Evolutionary conservation across 2,329 filamentous ascomycete species (phyloP).

Genomic region (Penicillium digitatum): DNA sequence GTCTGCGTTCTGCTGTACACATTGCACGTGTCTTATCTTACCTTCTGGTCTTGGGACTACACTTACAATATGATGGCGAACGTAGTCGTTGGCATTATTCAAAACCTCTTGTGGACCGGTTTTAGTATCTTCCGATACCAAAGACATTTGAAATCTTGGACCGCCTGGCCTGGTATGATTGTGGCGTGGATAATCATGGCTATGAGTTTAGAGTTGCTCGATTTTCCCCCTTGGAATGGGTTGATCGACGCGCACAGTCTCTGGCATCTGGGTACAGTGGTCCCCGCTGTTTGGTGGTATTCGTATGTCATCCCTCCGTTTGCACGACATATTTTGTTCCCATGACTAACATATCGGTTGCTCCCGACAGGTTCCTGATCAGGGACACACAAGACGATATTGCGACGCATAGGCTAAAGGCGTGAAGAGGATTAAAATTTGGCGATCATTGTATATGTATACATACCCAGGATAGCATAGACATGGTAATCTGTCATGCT

Average conservation of each 20-base stretch:
- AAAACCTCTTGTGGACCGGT: conserved; percentile 80
- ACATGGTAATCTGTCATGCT: background rate
- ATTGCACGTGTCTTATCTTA: conserved; percentile 77
- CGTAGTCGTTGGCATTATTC: conserved; percentile 71
- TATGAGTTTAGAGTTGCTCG: conserved; percentile 93
- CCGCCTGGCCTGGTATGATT: conserved; percentile 82
- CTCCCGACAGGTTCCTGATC: conserved; percentile 67
- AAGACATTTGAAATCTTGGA: conserved; percentile 70
- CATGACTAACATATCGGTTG: conserved; percentile 9
- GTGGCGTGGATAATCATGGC: conserved; percentile 88
- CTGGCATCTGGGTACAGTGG: conserved; percentile 92
- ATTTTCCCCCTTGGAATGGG: conserved; percentile 81
- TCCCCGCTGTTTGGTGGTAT: conserved; percentile 86
- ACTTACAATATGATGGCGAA: conserved; percentile 98
- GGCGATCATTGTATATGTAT: background rate
- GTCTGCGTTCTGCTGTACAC: conserved; percentile 68
- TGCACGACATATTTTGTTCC: background rate
- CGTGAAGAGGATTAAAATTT: conserved; percentile 36
- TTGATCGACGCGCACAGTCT: conserved; percentile 89
- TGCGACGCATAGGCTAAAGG: conserved; percentile 67
- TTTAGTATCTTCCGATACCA: conserved; percentile 75
- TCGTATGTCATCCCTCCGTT: conserved; percentile 62
- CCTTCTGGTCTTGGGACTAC: conserved; percentile 86
- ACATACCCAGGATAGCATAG: background rate
- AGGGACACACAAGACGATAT: conserved; percentile 83